These are phyloP conservation scores for Bonnemaisonia californica DNA, from an alignment of 31 red algal species.

Conservation along the genomic window DNA sequence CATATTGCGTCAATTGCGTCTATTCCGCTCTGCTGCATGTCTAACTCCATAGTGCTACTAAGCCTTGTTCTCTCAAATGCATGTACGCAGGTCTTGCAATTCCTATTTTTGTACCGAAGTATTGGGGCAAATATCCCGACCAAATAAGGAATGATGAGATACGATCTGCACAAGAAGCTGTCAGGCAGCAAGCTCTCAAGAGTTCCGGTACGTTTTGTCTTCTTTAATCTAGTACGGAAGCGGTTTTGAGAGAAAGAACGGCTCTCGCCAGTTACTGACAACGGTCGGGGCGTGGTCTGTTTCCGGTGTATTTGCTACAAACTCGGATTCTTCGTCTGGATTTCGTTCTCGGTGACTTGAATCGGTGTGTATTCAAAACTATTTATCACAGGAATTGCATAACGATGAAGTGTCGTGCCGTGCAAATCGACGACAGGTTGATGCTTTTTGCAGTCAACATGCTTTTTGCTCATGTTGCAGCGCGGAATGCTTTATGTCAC, in stretches of 20 bases:
- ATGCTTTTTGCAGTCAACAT: no score
- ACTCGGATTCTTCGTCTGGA: neutral
- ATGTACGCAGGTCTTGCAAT: slow-evolving; percentile 33
- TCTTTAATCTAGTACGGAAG: neutral
- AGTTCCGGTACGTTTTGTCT: slow-evolving; percentile 32
- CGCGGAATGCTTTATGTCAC: no score
- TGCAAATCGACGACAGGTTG: no score
- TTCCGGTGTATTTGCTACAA: neutral
- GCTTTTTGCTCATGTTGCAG: no score
- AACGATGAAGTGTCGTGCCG: no score
- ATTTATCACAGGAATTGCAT: no score
- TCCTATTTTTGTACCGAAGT: slow-evolving; percentile 38
- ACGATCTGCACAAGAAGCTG: slow-evolving; percentile 17
- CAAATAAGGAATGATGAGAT: slow-evolving; percentile 25
- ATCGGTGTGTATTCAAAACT: neutral
- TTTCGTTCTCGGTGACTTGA: neutral
- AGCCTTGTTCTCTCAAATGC: neutral
- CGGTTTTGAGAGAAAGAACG: neutral
- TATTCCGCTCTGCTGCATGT: no score
- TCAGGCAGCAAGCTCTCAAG: slow-evolving; percentile 21
- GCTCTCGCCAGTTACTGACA: no score
- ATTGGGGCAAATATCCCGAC: slow-evolving; percentile 63
- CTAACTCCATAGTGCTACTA: no score
- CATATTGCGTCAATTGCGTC: no score
- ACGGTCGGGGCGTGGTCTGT: no score